A percentile compares a stretch with the other conserved stretches of the same genome.
phyloP scores from a whole-genome alignment of 345 rosid species.

The Jatropha curcas region DNA sequence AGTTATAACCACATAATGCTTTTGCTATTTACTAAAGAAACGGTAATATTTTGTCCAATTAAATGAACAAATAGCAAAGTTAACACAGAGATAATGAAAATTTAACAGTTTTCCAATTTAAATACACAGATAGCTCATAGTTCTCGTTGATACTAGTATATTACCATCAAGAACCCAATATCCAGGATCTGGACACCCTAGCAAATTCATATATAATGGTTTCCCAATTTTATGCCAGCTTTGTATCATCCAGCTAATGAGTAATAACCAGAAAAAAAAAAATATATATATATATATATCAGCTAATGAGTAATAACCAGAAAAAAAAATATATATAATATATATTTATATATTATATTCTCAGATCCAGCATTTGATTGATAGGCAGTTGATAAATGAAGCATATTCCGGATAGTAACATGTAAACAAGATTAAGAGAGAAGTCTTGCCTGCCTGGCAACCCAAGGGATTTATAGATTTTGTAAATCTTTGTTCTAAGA shows the following conservation, averaged over 20 bases:
- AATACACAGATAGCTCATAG: neutral
- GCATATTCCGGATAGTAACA: neutral
- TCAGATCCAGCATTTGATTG: neutral
- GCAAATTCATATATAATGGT: neutral
- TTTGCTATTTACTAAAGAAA: neutral
- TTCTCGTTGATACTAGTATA: neutral
- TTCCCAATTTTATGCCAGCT: neutral
- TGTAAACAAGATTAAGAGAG: constrained; percentile 3
- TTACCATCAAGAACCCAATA: neutral
- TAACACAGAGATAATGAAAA: too few species aligned
- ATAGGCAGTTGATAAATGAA: neutral
- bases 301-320: too few species aligned
- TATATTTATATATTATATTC: too few species aligned
- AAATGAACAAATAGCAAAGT: too few species aligned
- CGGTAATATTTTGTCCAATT: too few species aligned
- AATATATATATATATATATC: too few species aligned
- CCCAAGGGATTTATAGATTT: constrained; percentile 76
- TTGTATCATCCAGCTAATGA: neutral
- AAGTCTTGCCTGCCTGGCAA: constrained; percentile 72
- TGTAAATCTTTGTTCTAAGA: constrained; percentile 65
- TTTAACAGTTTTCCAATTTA: neutral
- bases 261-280: neutral
- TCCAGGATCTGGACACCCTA: neutral
- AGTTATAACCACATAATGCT: neutral
- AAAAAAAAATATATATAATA: too few species aligned